phyloP scores from a whole-genome alignment of 768 basidiomycete genomes.

The Amanita thiersii region DNA sequence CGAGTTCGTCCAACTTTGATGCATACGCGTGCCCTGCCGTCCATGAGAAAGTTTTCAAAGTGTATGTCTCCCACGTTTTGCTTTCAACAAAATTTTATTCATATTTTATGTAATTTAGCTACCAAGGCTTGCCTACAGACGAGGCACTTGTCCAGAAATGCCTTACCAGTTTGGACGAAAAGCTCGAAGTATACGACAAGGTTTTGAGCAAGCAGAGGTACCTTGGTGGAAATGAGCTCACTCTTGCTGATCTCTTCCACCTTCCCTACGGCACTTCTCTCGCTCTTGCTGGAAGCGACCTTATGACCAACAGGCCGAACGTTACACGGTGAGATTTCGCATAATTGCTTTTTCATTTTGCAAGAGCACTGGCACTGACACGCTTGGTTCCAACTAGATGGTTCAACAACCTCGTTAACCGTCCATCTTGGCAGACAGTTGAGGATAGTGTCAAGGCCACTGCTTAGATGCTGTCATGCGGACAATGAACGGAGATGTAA shows the following conservation, averaged over 20 bases:
- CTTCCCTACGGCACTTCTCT: conserved; percentile 30
- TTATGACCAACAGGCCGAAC: conserved; percentile 31
- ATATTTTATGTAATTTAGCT: conserved; percentile 8
- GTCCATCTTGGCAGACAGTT: conserved; percentile 41
- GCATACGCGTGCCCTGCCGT: conserved; percentile 31
- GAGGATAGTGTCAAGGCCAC: conserved; percentile 24
- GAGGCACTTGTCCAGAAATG: conserved; percentile 18
- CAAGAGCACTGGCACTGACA: neutral
- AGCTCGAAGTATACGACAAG: conserved; percentile 45
- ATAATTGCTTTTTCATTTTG: neutral
- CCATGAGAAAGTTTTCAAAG: conserved; percentile 42
- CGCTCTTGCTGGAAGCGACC: conserved; percentile 14
- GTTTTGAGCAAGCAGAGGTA: conserved; percentile 51
- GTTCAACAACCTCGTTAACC: conserved; percentile 26
- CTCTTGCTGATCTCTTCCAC: conserved; percentile 53
- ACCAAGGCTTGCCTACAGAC: conserved; percentile 21
- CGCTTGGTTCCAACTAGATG: conserved; percentile 13
- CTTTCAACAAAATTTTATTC: neutral
- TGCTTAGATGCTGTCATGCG: neutral
- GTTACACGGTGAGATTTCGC: conserved; percentile 32
- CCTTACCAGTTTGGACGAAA: conserved; percentile 23
- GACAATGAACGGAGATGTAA: no score
- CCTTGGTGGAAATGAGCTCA: conserved; percentile 47
- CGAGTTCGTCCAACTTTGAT: conserved; percentile 50
- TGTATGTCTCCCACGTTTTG: conserved; percentile 21